Conservation (phyloP, 257 asterid genomes). For the Przewalskia tangutica region DNA sequence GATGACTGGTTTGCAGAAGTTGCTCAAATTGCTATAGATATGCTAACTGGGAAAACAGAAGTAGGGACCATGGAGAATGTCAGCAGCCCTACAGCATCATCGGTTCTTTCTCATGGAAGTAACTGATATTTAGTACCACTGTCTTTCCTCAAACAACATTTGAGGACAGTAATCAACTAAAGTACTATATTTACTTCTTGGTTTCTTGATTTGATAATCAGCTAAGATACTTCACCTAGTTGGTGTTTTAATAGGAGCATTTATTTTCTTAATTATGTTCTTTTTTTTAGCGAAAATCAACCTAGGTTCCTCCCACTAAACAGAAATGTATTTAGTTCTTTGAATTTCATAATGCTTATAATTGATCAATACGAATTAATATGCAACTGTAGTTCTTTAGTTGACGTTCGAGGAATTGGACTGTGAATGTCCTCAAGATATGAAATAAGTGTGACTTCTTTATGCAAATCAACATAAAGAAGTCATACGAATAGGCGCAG, state of each 20-base stretch:
- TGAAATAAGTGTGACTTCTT: too few relatives aligned
- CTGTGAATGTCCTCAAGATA: too few relatives aligned
- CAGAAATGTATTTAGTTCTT: background rate
- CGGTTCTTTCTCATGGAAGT: slow-evolving; percentile 68
- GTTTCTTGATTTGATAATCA: background rate
- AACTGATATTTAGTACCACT: slow-evolving; percentile 6
- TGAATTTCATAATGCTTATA: background rate
- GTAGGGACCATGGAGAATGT: slow-evolving; percentile 35
- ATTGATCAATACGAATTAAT: background rate
- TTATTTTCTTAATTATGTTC: background rate
- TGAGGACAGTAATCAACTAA: background rate
- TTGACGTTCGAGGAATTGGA: too few relatives aligned
- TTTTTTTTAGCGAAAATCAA: background rate
- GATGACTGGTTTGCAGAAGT: slow-evolving; percentile 97
- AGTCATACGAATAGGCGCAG: too few relatives aligned
- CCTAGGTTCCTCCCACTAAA: background rate
- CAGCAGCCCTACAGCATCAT: slow-evolving; percentile 65
- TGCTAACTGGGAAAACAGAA: slow-evolving; percentile 56
- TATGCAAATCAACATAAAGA: too few relatives aligned
- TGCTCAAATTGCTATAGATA: slow-evolving; percentile 81
- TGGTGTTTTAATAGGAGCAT: background rate
- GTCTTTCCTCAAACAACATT: background rate
- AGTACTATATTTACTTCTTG: background rate
- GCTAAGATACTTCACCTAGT: background rate
- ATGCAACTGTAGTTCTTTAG: too few relatives aligned